A percentile compares a stretch with the other conserved stretches of the same genome.
Conservation (phyloP, 164 flowering plant genomes). For the Liriodendron chinense region DNA sequence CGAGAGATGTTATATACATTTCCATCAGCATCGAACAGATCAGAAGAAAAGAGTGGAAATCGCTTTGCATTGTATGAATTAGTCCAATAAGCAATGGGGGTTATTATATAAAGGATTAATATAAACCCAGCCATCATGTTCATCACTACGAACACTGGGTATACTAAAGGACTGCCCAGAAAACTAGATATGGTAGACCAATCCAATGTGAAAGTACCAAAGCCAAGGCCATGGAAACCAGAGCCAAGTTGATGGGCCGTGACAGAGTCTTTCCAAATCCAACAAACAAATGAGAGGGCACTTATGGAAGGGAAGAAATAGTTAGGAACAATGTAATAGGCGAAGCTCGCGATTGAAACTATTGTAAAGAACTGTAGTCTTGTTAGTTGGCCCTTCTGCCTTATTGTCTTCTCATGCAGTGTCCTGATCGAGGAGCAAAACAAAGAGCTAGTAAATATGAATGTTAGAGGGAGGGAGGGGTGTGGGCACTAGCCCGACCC, state of each 20-base stretch:
- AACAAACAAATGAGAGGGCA: conserved; percentile 52
- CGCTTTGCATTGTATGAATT: conserved; percentile 43
- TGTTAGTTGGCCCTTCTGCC: conserved; percentile 45
- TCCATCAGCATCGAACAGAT: conserved; percentile 38
- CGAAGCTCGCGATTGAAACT: conserved; percentile 44
- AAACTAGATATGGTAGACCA: conserved; percentile 49
- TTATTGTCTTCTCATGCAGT: conserved; percentile 45
- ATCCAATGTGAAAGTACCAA: conserved; percentile 56
- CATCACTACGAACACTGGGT: conserved; percentile 46
- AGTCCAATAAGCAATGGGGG: conserved; percentile 55
- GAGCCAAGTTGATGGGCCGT: conserved; percentile 60
- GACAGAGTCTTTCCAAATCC: conserved; percentile 36
- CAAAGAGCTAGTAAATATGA: not conserved
- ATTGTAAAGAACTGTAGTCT: conserved; percentile 59
- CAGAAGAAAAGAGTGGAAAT: conserved; percentile 50
- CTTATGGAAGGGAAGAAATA: conserved; percentile 53
- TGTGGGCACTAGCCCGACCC: no score
- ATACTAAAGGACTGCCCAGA: conserved; percentile 48
- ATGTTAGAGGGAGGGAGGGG: no score
- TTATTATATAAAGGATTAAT: conserved; percentile 29
- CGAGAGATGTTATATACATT: conserved; percentile 31
- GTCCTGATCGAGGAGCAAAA: conserved; percentile 30
- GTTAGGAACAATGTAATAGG: conserved; percentile 25
- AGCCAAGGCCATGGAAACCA: conserved; percentile 49
- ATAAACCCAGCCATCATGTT: conserved; percentile 40